Evolutionary conservation across 768 basidiomycete genomes (phyloP), one percentile per base, ranked within the genome.

Genomic region (Neoboletus subvelutipes): DNA sequence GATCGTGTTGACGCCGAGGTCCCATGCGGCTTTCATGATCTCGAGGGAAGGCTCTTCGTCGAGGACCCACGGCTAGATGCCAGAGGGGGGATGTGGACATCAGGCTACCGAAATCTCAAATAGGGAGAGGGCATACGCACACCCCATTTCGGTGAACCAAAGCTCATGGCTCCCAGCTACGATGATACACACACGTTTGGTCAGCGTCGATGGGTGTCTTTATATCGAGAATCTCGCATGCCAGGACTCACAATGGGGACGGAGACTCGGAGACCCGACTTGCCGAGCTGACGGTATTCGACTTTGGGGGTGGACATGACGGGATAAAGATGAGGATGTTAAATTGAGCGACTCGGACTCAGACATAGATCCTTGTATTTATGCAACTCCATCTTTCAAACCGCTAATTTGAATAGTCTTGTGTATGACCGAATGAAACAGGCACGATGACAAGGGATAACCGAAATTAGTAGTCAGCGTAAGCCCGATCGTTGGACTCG

Each of bases 1-100:
- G 50, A 74, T 68, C 5, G 73, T 76, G 52, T 68, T 75, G 56
- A 79, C 68, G 4, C 78, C 78, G 13, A 67, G 59, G 29, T 77
- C 71, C 68, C 69, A 78, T 4, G 78, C 78, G 12, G 68, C 64
- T 55, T 76, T 76, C 50, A 78, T 54, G 56, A 77, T 63, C 43
- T 66, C 57, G 20, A 72, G 50, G 0, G 72, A 68, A 18, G 72
- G 52, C 1, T 63, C 66, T 53, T 71, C 71, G 1, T 60, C 68
- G 8, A 70, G 56, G n/a, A 72, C 61, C 64, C 71, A 71, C 22
- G 64, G 18, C 59, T 67, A 26, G 39, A 52, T 31, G n/a, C n/a
- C n/a, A n/a, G 6, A 10, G 13, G 26, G n/a, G 7, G 20, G 2
- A 11, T n/a, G 3, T 33, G 17, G 17, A n/a, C 5, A 20, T 50